phyloP scores from a whole-genome alignment of 208 protist species.

The Crithidia bombi region DNA sequence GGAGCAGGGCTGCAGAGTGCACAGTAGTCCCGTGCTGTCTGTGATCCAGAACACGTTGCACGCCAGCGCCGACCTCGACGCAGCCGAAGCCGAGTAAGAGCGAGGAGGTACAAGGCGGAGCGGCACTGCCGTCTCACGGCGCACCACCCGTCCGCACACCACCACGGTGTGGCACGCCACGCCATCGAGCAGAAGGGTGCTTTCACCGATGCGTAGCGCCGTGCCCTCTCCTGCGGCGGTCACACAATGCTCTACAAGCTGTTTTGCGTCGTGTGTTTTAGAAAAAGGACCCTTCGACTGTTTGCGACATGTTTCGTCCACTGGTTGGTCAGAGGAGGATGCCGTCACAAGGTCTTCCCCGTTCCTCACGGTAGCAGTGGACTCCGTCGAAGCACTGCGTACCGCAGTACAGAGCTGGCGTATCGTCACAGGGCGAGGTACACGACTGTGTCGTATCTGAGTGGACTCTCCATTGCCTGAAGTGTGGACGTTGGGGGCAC shows the following conservation, averaged over 20 bases:
- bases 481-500: too few relatives aligned
- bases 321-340: too few relatives aligned
- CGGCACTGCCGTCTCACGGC: conserved; percentile 21
- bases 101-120: neutral
- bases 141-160: conserved; percentile 57
- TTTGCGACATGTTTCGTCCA: too few relatives aligned
- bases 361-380: neutral
- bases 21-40: conserved; percentile 27
- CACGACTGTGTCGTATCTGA: conserved; percentile 1
- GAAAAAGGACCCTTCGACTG: too few relatives aligned
- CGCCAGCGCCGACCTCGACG: neutral
- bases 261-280: too few relatives aligned
- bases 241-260: neutral
- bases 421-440: conserved; percentile 32
- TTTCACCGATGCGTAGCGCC: conserved; percentile 41
- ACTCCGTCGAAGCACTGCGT: neutral
- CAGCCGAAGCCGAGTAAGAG: neutral
- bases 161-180: conserved; percentile 40
- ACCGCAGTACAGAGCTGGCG: conserved; percentile 30
- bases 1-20: conserved; percentile 9
- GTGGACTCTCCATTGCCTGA: neutral
- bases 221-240: neutral
- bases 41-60: conserved; percentile 28
- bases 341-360: too few relatives aligned
- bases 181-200: conserved; percentile 48